phyloP scores from a whole-genome alignment of 192 early-diverging fungal species.

The Entomortierella parvispora region DNA sequence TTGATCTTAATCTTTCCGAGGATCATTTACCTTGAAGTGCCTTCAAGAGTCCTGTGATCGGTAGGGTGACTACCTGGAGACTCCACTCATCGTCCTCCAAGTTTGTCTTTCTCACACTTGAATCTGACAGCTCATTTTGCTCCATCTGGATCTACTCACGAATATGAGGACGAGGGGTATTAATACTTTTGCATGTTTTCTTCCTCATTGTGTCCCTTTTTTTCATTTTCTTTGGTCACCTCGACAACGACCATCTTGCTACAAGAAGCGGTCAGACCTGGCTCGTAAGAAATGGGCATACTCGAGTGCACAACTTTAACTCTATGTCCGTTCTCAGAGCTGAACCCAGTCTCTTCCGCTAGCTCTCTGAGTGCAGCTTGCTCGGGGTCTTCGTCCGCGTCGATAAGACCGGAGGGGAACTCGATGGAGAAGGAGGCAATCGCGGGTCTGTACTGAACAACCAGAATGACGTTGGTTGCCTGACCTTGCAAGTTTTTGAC shows the following conservation, averaged over 20 bases:
- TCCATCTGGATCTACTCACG: slow-evolving; percentile 26
- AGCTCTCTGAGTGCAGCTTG: slow-evolving; percentile 57
- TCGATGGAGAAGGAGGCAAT: slow-evolving; percentile 54
- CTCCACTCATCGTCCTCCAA: slow-evolving; percentile 66
- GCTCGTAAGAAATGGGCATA: slow-evolving; percentile 58
- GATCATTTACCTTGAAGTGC: slow-evolving; percentile 52
- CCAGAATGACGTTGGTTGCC: slow-evolving; percentile 50
- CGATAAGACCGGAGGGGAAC: slow-evolving; percentile 62
- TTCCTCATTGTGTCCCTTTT: no score
- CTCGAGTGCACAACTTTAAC: slow-evolving; percentile 22
- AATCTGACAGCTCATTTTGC: slow-evolving; percentile 14
- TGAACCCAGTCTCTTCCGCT: slow-evolving; percentile 60
- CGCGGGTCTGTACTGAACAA: slow-evolving; percentile 60
- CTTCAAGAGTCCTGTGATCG: slow-evolving; percentile 37
- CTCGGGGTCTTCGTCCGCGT: slow-evolving; percentile 45
- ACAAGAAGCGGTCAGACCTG: slow-evolving; percentile 60
- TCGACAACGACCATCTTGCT: slow-evolving; percentile 52
- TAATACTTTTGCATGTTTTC: neutral
- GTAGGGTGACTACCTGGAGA: slow-evolving; percentile 53
- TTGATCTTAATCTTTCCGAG: neutral
- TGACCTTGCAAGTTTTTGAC: slow-evolving; percentile 21
- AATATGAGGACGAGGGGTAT: neutral
- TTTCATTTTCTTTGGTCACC: no score
- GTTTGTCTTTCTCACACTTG: slow-evolving; percentile 18
- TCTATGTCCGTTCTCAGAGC: slow-evolving; percentile 19